Evolutionary conservation across 1,139 yeast genomes (phyloP).

Genomic region (Pichia sp.): DNA sequence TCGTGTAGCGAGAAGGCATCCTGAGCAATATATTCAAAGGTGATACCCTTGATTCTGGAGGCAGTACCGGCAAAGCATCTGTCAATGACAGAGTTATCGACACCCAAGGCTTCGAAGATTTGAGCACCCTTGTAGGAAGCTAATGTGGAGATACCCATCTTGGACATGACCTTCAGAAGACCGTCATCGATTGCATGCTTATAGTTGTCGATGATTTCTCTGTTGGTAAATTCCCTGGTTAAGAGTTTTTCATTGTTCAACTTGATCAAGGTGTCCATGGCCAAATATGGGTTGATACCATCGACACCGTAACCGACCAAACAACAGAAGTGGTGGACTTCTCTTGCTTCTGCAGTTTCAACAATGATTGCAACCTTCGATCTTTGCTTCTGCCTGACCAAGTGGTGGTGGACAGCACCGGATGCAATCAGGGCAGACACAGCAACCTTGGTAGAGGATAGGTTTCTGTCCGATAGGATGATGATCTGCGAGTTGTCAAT

Average conservation of each 20-base stretch:
- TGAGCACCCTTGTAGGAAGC: conserved; percentile 99
- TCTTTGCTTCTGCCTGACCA: conserved; percentile 93
- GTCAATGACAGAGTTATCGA: conserved; percentile 92
- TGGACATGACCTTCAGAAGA: conserved; percentile 93
- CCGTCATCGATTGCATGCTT: conserved; percentile 84
- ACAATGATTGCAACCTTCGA: conserved; percentile 87
- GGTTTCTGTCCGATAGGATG: conserved; percentile 66
- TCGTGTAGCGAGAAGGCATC: conserved; percentile 94
- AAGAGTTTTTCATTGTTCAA: conserved; percentile 80
- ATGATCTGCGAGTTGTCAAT: conserved; percentile 70
- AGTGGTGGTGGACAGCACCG: conserved; percentile 95
- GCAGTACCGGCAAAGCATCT: conserved; percentile 97
- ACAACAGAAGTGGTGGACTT: conserved; percentile 93
- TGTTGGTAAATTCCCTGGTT: conserved; percentile 53
- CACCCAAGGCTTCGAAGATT: conserved; percentile 94
- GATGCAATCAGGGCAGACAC: conserved; percentile 89
- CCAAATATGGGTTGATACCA: conserved; percentile 90
- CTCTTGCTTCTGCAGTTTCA: conserved; percentile 97
- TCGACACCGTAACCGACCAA: conserved; percentile 97
- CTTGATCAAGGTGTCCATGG: conserved; percentile 81
- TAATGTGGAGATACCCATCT: conserved; percentile 97
- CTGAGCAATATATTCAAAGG: conserved; percentile 92
- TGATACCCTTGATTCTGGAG: conserved; percentile 91
- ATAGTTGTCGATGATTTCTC: conserved; percentile 66
- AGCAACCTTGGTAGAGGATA: conserved; percentile 62